Evolutionary conservation across 176 grass and related monocot genomes (phyloP).

Genomic region (Melocanna baccifera): DNA sequence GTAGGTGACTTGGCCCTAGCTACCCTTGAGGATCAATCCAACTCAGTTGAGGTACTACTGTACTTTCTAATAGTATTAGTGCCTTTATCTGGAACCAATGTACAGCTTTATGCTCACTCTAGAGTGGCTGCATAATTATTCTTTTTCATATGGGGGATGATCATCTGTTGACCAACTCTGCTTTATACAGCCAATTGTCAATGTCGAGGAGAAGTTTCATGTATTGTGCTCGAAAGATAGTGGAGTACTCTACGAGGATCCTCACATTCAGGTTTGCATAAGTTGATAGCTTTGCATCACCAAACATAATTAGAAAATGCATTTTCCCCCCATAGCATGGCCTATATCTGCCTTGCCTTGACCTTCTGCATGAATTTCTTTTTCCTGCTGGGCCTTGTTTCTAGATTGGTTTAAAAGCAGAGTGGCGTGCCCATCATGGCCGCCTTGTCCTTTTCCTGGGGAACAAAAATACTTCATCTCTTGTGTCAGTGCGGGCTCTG

Average conservation of each 20-base stretch:
- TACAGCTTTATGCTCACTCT: background rate
- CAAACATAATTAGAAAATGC: background rate
- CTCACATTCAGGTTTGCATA: conserved; percentile 79
- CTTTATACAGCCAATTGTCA: conserved; percentile 66
- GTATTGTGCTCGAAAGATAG: conserved; percentile 92
- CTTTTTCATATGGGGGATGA: background rate
- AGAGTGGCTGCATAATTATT: background rate
- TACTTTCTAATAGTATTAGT: background rate
- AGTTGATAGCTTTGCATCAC: background rate
- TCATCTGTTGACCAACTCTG: conserved; percentile 26
- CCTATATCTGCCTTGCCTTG: background rate
- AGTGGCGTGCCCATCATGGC: conserved; percentile 89
- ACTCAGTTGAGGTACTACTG: conserved; percentile 72
- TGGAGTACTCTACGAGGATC: conserved; percentile 91
- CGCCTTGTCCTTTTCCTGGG: conserved; percentile 91
- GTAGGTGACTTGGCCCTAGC: conserved; percentile 83
- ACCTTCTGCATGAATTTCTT: background rate
- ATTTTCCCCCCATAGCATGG: background rate
- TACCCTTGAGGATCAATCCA: conserved; percentile 77
- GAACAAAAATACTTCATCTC: conserved; percentile 89
- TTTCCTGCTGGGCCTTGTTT: conserved; percentile 18
- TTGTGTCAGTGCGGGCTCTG: conserved; percentile 56
- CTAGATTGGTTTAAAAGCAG: conserved; percentile 96
- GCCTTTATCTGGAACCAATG: background rate
- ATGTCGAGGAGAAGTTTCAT: conserved; percentile 83